Conservation (phyloP, 129 eudicot species). For the Flaveria sonorensis region DNA sequence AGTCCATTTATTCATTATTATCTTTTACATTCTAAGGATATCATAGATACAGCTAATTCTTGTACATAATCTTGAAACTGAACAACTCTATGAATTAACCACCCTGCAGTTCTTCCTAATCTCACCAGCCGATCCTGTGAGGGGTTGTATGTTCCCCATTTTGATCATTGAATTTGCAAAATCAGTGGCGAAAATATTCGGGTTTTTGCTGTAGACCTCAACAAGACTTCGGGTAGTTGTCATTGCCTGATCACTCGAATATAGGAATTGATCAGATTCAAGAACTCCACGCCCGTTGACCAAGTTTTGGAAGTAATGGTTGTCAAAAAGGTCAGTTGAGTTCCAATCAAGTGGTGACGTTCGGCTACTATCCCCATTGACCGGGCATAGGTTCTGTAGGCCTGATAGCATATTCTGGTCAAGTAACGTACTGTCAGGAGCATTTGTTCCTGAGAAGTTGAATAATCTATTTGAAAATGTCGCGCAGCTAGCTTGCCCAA, state of each 20-base stretch:
- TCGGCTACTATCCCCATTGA: conserved; percentile 28
- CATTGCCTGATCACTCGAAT: conserved; percentile 35
- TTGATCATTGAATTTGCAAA: conserved; percentile 45
- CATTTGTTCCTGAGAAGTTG: conserved; percentile 40
- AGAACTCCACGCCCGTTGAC: conserved; percentile 43
- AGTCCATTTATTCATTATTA: conserved; percentile 14
- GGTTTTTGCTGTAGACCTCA: conserved; percentile 32
- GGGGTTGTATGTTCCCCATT: conserved; percentile 52
- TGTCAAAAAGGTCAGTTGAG: conserved; percentile 44
- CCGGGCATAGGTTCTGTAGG: conserved; percentile 40
- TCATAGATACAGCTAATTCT: conserved; percentile 6
- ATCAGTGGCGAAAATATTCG: conserved; percentile 22
- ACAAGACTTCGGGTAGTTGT: conserved; percentile 37
- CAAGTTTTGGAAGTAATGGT: conserved; percentile 46
- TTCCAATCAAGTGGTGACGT: conserved; percentile 39
- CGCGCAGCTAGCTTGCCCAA: conserved; percentile 45
- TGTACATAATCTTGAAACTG: conserved; percentile 24
- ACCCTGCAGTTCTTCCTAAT: conserved; percentile 44
- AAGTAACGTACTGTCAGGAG: conserved; percentile 37
- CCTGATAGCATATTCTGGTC: conserved; percentile 36
- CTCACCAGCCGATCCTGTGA: conserved; percentile 48
- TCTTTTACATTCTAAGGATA: conserved; percentile 1
- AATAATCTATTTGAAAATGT: conserved; percentile 37
- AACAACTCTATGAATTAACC: conserved; percentile 37
- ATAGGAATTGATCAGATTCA: conserved; percentile 40